Conservation (phyloP, 2,329 filamentous ascomycete genomes). For the Colletotrichum plurivorum region DNA sequence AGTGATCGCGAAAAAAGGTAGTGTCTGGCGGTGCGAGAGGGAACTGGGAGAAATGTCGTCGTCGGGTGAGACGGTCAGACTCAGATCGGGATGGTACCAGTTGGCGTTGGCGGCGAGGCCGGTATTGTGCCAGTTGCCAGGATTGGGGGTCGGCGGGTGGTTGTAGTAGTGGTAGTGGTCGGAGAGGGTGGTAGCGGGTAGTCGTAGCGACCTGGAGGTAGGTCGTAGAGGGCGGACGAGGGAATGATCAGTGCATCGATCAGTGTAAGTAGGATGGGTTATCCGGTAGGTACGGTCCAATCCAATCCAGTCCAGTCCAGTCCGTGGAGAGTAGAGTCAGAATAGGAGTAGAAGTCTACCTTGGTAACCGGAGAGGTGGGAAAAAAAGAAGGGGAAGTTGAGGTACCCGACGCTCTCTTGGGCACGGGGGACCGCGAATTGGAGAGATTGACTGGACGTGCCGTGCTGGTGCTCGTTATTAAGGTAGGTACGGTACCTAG, state of each 20-base stretch:
- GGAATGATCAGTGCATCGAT: slow-evolving; percentile 31
- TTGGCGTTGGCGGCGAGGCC: slow-evolving; percentile 28
- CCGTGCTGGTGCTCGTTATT: not conserved
- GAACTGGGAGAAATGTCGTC: slow-evolving; percentile 20
- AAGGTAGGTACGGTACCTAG: not conserved
- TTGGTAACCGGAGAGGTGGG: slow-evolving; percentile 4
- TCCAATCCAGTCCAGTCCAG: not conserved
- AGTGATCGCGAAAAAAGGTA: not conserved
- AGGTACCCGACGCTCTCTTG: not conserved
- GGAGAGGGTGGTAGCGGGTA: too few species aligned
- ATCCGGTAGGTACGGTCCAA: not conserved
- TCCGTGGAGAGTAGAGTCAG: not conserved
- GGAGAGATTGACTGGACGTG: slow-evolving; percentile 32
- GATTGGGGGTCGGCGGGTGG: slow-evolving; percentile 25
- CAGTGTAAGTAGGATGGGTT: too few species aligned
- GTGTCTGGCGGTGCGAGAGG: not conserved
- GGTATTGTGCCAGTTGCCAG: slow-evolving; percentile 38
- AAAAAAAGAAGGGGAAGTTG: slow-evolving; percentile 26
- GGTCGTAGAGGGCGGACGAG: slow-evolving; percentile 15
- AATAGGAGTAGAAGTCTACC: not conserved
- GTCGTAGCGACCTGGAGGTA: too few species aligned
- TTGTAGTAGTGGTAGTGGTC: not conserved
- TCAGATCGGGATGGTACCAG: slow-evolving; percentile 36
- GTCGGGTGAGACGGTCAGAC: slow-evolving; percentile 35
- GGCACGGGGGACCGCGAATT: slow-evolving; percentile 22